phyloP scores from a whole-genome alignment of 2,329 filamentous ascomycete genomes.

The Ceratocystiopsis sp. region DNA sequence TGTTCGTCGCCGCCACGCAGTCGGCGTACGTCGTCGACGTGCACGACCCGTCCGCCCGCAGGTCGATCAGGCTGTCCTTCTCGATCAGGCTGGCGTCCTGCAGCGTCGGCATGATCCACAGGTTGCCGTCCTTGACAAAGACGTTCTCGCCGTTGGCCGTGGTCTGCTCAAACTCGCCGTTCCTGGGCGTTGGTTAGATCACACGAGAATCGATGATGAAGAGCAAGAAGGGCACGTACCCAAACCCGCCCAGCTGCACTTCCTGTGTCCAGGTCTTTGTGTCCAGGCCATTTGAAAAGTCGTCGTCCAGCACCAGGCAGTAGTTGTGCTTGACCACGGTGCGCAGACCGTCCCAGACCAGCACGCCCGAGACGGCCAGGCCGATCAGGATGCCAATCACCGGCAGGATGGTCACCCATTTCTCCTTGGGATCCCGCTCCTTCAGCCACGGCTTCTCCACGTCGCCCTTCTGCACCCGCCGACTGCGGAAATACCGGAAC shows the following conservation, averaged over 20 bases:
- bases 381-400: conserved; percentile 54
- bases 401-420: conserved; percentile 73
- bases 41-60: conserved; percentile 49
- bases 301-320: conserved; percentile 49
- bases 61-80: conserved; percentile 49
- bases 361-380: conserved; percentile 47
- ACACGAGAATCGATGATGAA: not conserved
- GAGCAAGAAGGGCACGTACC: conserved; percentile 30
- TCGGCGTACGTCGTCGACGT: conserved; percentile 40
- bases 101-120: conserved; percentile 62
- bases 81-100: conserved; percentile 51
- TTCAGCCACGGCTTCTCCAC: conserved; percentile 61
- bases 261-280: conserved; percentile 54
- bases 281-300: conserved; percentile 43
- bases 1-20: conserved; percentile 59
- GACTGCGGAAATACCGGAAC: conserved; percentile 53
- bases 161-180: conserved; percentile 67
- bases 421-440: conserved; percentile 61
- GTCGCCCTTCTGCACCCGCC: conserved; percentile 54
- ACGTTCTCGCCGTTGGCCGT: conserved; percentile 58
- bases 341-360: conserved; percentile 58
- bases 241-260: conserved; percentile 57
- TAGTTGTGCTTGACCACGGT: conserved; percentile 62
- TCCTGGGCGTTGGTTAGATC: conserved; percentile 27
- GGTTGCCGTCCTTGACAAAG: conserved; percentile 49